A percentile compares a stretch with the other conserved stretches of the same genome.
phyloP scores from a whole-genome alignment of 2,329 filamentous ascomycete species.

The Juglanconis sp. region DNA sequence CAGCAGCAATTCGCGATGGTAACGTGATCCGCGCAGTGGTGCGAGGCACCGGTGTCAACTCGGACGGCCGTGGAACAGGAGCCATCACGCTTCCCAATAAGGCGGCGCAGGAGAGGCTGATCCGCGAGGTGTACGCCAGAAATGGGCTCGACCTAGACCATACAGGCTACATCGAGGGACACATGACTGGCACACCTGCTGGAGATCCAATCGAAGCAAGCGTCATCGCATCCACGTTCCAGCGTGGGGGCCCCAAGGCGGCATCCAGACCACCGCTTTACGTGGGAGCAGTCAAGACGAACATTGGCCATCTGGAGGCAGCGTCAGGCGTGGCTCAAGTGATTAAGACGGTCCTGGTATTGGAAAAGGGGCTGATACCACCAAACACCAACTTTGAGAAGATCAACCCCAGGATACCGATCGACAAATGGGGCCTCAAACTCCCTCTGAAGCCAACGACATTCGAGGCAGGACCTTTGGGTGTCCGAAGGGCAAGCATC shows the following conservation, averaged over 20 bases:
- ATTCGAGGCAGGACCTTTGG: conserved; percentile 18
- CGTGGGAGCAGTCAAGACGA: conserved; percentile 33
- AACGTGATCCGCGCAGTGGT: conserved; percentile 20
- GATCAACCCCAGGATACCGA: conserved; percentile 17
- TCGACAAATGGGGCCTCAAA: conserved; percentile 16
- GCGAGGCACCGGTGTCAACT: conserved; percentile 27
- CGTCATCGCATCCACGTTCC: conserved; percentile 20
- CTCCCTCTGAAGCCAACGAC: conserved; percentile 16
- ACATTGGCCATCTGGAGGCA: conserved; percentile 19
- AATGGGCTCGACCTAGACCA: conserved; percentile 23
- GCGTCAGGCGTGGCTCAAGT: conserved; percentile 9
- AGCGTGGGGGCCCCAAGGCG: conserved; percentile 20
- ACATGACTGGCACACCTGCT: conserved; percentile 33
- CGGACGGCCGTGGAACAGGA: conserved; percentile 28
- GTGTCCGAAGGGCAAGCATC: conserved; percentile 24
- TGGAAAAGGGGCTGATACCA: conserved; percentile 22
- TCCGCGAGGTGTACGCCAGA: conserved; percentile 29
- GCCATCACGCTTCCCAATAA: conserved; percentile 36
- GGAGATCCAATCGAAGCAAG: conserved; percentile 33
- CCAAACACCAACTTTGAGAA: conserved; percentile 25
- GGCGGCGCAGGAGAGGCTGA: conserved; percentile 31
- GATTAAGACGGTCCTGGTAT: conserved; percentile 13
- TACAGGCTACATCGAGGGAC: conserved; percentile 31
- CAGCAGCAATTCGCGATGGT: conserved; percentile 6
- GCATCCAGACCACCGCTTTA: conserved; percentile 15